phyloP scores from a whole-genome alignment of 1,139 yeast genomes.

The Saccharomyces hybrid region DNA sequence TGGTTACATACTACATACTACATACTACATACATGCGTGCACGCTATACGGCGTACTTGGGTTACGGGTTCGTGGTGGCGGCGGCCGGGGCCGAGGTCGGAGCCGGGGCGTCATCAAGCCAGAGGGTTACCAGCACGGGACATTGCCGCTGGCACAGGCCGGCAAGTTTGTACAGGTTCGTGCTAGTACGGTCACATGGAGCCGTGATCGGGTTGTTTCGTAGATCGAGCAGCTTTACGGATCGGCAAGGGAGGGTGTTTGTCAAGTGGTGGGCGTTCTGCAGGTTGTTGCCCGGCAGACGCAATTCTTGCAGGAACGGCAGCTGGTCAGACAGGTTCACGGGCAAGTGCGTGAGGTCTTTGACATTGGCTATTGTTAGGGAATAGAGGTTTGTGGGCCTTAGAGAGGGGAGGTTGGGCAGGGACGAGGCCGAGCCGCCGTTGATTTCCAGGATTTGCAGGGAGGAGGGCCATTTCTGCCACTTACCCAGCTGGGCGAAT shows the following conservation, averaged over 20 bases:
- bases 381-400: not conserved
- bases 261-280: conserved; percentile 3
- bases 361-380: not conserved
- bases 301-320: conserved; percentile 5
- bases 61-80: not conserved
- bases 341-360: conserved; percentile 2
- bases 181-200: not conserved
- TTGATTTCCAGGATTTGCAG: conserved; percentile 3
- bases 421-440: conserved; percentile 2
- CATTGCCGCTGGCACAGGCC: not conserved
- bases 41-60: not conserved
- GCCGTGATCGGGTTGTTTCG: conserved; percentile 2
- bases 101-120: not conserved
- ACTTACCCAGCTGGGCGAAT: conserved; percentile 1
- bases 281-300: conserved; percentile 1
- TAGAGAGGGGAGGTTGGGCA: not conserved
- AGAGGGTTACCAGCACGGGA: not conserved
- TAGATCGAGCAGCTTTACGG: conserved; percentile 1
- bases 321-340: not conserved
- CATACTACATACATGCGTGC: not conserved
- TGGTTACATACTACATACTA: not conserved
- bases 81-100: not conserved
- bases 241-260: conserved; percentile 2
- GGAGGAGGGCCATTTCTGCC: conserved; percentile 1
- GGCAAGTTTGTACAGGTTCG: not conserved